Conservation (phyloP, 2,329 filamentous ascomycete species). For the Fusarium buxicola region DNA sequence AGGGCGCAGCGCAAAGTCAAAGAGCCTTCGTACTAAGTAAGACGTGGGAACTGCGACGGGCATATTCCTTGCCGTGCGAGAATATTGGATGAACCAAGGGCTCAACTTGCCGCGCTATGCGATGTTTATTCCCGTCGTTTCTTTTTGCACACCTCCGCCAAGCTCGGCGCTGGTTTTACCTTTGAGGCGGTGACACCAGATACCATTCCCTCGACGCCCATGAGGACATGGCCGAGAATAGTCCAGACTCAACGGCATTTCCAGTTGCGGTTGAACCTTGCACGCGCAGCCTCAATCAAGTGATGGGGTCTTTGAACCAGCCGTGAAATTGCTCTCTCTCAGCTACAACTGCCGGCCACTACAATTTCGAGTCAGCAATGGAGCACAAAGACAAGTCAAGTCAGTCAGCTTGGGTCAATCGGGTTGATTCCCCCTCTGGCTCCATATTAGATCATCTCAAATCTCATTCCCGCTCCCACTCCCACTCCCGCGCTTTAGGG, state of each 20-base stretch:
- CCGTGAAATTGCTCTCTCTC: neutral
- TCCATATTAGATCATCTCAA: slow-evolving; percentile 14
- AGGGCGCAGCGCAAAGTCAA: slow-evolving; percentile 17
- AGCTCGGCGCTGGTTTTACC: neutral
- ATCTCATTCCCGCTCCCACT: slow-evolving; percentile 36
- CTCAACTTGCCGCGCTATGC: slow-evolving; percentile 10
- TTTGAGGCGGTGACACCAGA: slow-evolving; percentile 5
- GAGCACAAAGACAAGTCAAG: neutral
- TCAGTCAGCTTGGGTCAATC: slow-evolving; percentile 19
- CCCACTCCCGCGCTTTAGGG: slow-evolving; percentile 10
- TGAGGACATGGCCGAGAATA: neutral
- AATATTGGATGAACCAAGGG: slow-evolving; percentile 5
- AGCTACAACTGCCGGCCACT: neutral
- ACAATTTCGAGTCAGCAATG: neutral
- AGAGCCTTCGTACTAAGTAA: too few relatives aligned
- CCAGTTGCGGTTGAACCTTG: neutral
- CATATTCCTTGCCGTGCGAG: slow-evolving; percentile 1
- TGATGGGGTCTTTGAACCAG: neutral
- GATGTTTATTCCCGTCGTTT: neutral
- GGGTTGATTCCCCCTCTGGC: slow-evolving; percentile 10
- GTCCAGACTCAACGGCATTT: neutral
- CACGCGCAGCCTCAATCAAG: neutral
- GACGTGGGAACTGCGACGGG: neutral
- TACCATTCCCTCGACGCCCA: neutral
- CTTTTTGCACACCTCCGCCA: slow-evolving; percentile 6